Conservation (phyloP, 805 yeast genomes). For the Candida hispaniensis region DNA sequence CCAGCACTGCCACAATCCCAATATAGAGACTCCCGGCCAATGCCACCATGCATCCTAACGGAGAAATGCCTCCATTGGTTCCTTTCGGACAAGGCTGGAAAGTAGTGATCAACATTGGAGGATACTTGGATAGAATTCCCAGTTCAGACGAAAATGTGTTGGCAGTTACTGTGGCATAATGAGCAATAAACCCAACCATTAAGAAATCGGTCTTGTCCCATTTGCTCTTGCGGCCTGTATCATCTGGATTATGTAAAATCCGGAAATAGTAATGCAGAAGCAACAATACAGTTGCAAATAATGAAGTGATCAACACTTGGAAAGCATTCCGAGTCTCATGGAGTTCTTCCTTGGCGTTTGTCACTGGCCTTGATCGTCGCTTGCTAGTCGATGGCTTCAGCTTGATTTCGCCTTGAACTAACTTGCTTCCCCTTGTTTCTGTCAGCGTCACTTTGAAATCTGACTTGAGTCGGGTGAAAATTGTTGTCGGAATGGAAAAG, state of each 20-base stretch:
- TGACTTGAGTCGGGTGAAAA: conserved; percentile 33
- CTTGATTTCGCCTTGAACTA: conserved; percentile 22
- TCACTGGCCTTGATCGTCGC: conserved; percentile 4
- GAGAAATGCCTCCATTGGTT: conserved; percentile 38
- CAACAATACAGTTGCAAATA: conserved; percentile 31
- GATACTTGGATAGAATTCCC: conserved; percentile 33
- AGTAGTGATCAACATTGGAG: conserved; percentile 35
- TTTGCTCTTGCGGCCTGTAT: conserved; percentile 3
- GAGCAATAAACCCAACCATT: conserved; percentile 28
- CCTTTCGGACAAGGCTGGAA: conserved; percentile 36
- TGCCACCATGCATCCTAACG: conserved; percentile 32
- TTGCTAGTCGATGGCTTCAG: conserved; percentile 14
- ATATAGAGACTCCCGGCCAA: conserved; percentile 31
- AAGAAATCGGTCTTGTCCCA: conserved; percentile 13
- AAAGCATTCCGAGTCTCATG: conserved; percentile 32
- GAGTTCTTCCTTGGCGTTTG: conserved; percentile 20
- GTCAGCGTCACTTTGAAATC: conserved; percentile 28
- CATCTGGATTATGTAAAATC: conserved; percentile 4
- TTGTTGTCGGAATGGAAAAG: conserved; percentile 33
- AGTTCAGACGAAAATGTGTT: conserved; percentile 41
- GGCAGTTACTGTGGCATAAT: conserved; percentile 37
- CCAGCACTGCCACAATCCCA: conserved; percentile 26
- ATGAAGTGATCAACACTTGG: conserved; percentile 36
- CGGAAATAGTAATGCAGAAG: conserved; percentile 20
- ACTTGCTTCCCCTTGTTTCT: conserved; percentile 10